phyloP scores from a whole-genome alignment of 352 stramenopile genomes.

The Pythium insidiosum region DNA sequence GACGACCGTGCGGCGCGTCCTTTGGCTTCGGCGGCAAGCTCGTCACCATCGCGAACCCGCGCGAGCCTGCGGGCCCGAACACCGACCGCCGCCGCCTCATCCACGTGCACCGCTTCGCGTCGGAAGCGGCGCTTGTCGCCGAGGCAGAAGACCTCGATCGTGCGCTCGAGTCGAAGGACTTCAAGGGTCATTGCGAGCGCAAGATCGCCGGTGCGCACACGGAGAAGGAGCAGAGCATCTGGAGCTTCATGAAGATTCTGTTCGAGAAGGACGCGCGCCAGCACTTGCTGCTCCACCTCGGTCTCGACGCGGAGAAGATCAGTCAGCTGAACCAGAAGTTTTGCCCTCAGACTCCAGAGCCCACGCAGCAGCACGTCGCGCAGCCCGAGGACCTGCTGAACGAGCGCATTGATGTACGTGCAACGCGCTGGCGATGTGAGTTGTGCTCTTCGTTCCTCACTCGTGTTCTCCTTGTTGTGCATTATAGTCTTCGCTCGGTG shows the following conservation, averaged over 20 bases:
- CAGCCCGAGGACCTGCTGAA: slow-evolving; percentile 30
- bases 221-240: slow-evolving; percentile 72
- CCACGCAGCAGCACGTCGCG: slow-evolving; percentile 1
- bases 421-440: background rate
- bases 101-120: slow-evolving; percentile 76
- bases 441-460: background rate
- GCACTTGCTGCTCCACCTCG: slow-evolving; percentile 91
- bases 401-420: slow-evolving; percentile 68
- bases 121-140: slow-evolving; percentile 72
- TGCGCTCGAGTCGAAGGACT: slow-evolving; percentile 86
- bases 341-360: slow-evolving; percentile 32
- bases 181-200: slow-evolving; percentile 89
- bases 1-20: slow-evolving; percentile 83
- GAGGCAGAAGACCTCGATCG: slow-evolving; percentile 88
- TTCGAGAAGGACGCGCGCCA: slow-evolving; percentile 94
- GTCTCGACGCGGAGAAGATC: slow-evolving; percentile 92
- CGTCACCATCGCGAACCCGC: slow-evolving; percentile 80
- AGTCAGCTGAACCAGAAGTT: slow-evolving; percentile 79
- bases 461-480: no score
- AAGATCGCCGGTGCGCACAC: slow-evolving; percentile 66
- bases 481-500: slow-evolving; percentile 41
- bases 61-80: slow-evolving; percentile 40
- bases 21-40: slow-evolving; percentile 96
- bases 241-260: slow-evolving; percentile 91
- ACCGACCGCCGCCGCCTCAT: slow-evolving; percentile 60